Base-by-base conservation (phyloP, 495 filamentous ascomycete species). In the Entonaema liquescens region DNA sequence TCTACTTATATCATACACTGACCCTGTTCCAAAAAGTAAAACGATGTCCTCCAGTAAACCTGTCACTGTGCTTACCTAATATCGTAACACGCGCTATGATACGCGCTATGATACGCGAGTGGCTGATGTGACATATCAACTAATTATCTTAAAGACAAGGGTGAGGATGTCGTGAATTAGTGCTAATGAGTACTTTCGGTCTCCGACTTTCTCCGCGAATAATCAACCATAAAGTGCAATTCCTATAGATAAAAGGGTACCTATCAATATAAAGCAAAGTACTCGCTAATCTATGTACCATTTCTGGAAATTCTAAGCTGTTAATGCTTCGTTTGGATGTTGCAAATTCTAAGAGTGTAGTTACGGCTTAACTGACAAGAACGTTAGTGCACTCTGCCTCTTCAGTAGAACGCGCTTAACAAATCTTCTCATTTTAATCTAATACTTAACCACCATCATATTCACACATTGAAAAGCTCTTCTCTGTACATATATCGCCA, bases 161-260 rank as follows among this genome's bases (percentile, higher is more conserved):
- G 60, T 61, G 59, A 54, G 23, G 35, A 25, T 2, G 29, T 52
- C 40, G 72, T 74, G 67, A 74, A 71, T 71, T 50, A 64, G 58
- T 68, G 72, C 25, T 74, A 74, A 23, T 2, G 59, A 71, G 31
- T 74, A 74, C 72, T 23, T 67, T 15, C n/a, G 17, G 29, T 19
- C 6, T 58, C 28, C 12, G 52, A 23, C 26, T n/a, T 57, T 17
- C 36, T 13, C 23, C 25, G 5, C 19, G 17, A 42, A 40, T 50
- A 49, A 58, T 28, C 49, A 49, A 44, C 47, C 15, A 60, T 25
- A 29, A 40, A 19, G 23, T 21, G 8, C 8, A 19, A 49, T 63
- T 49, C 44, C 12, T 58, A 12, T 17, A 29, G 3, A 15, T 25
- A 15, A 23, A 42, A 47, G 11, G 58, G 5, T 47, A 62, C 17